phyloP scores from a whole-genome alignment of 805 yeast species.

The Teunomyces pallodes region DNA sequence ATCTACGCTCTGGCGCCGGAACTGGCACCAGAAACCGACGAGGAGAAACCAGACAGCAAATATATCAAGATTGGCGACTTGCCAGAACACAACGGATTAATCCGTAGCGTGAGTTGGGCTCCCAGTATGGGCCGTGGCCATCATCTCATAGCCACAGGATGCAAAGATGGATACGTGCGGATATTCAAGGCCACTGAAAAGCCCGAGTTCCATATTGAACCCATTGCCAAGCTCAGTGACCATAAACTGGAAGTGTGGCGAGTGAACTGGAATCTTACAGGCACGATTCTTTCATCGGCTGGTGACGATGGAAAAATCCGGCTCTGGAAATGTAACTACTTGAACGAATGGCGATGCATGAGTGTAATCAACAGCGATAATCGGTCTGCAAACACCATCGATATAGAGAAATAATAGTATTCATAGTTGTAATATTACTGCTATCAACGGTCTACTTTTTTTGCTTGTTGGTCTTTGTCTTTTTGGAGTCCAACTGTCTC shows the following conservation, averaged over 20 bases:
- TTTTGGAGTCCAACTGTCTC: slow-evolving; percentile 36
- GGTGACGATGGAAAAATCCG: slow-evolving; percentile 94
- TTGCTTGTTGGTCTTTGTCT: slow-evolving; percentile 33
- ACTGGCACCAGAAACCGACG: neutral
- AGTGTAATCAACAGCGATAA: slow-evolving; percentile 53
- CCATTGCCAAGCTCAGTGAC: slow-evolving; percentile 66
- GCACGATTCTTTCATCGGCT: slow-evolving; percentile 86
- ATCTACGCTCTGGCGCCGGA: slow-evolving; percentile 47
- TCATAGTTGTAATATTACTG: neutral
- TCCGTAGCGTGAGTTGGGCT: slow-evolving; percentile 92
- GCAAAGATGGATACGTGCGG: slow-evolving; percentile 90
- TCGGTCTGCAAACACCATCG: slow-evolving; percentile 7
- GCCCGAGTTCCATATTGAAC: slow-evolving; percentile 46
- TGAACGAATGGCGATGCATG: slow-evolving; percentile 87
- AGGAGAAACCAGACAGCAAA: slow-evolving; percentile 23
- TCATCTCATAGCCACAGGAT: slow-evolving; percentile 90
- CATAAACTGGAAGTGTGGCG: slow-evolving; percentile 93
- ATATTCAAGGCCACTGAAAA: slow-evolving; percentile 70
- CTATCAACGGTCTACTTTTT: slow-evolving; percentile 5
- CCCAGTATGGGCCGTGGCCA: slow-evolving; percentile 90
- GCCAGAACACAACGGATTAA: slow-evolving; percentile 83
- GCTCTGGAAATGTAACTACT: slow-evolving; percentile 86
- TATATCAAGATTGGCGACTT: slow-evolving; percentile 58
- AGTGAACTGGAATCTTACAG: slow-evolving; percentile 92
- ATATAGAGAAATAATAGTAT: neutral